Percentiles rank a stretch among this genome's conserved stretches.
phyloP scores from a whole-genome alignment of 2,329 filamentous ascomycete genomes.

The Lecanicillium sp. region DNA sequence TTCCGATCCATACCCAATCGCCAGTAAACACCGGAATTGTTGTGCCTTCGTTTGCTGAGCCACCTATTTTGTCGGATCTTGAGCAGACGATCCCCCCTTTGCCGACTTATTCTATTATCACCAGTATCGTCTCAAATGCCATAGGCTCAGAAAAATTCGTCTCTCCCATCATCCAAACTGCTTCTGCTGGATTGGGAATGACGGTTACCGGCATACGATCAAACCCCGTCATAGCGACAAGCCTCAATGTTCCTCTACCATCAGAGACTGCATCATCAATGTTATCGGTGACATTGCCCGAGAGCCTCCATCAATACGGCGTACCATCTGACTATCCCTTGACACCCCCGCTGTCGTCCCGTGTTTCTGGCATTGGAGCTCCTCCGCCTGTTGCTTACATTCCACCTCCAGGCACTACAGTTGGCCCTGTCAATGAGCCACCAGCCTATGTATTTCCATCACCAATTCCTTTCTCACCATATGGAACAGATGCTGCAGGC shows the following conservation, averaged over 20 bases:
- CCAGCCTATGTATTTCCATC: constrained; percentile 4
- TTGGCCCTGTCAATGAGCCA: background rate
- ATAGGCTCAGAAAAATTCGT: constrained; percentile 6
- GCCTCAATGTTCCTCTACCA: too few relatives aligned
- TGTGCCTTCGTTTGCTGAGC: constrained; percentile 12
- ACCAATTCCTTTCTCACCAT: background rate
- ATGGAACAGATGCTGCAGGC: background rate
- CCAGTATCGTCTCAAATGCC: constrained; percentile 3
- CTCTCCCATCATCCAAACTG: constrained; percentile 4
- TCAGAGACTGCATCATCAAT: background rate
- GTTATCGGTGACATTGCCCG: too few relatives aligned
- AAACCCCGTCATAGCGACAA: background rate
- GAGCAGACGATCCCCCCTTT: constrained; percentile 19
- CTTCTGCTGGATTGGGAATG: background rate
- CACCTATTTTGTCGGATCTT: constrained; percentile 13
- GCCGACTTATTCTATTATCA: constrained; percentile 12
- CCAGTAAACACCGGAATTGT: constrained; percentile 9
- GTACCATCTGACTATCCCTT: too few relatives aligned
- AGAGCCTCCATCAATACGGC: background rate
- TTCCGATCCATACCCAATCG: constrained; percentile 10
- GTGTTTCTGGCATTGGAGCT: constrained; percentile 2
- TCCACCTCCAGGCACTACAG: too few relatives aligned
- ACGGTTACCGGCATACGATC: constrained; percentile 1
- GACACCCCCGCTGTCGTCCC: background rate
- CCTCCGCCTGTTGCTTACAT: too few relatives aligned